Evolutionary conservation across 805 yeast genomes (phyloP), one percentile per base, ranked within the genome.

Genomic region (Hanseniaspora meyeri): DNA sequence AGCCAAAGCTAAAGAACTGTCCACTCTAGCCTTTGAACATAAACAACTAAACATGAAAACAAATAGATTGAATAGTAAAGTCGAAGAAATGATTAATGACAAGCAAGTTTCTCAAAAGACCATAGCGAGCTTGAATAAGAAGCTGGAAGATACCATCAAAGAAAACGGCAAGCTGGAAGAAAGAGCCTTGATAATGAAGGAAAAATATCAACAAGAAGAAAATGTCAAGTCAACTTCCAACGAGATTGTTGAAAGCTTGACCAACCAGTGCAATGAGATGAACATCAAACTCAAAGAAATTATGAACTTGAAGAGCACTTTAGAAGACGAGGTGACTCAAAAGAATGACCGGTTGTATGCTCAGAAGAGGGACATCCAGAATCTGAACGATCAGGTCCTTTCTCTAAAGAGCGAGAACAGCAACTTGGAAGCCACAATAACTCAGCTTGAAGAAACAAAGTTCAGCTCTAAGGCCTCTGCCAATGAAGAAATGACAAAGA

Each of bases 291-390:
- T 82, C 42, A 77, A 78, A 59, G 97, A 93, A 62, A 72, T 81
- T 1, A 76, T 74, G 45, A 74, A 74, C 54, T 76, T 79, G 60
- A 73, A 79, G 24, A 89, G 85, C 57, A 77, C 80, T 1, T 66
- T 90, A 32, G 89, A 86, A 61, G 95, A 88, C 57, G 96, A 90
- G 64, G 70, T 91, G n/a, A 72, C 77, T 11, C 97, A 90, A 58
- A 73, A 86, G 4, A 77, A 87, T 56, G 77, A 79, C 36, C 73
- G 82, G 67, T 68, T 90, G 2, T 93, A 83, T 64, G 96, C 89
- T 63, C 78, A 95, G 59, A 80, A 86, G 0, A 74, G 90, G 51
- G 97, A 91, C 68, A 76, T 81, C 29, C 77, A 81, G 59, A 77
- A 79, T 60, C 77, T 79, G 52, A 79, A 78, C 51, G 75, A 86